Evolutionary conservation across 176 grass and related monocot species (phyloP).

Genomic region (Carex kokanica): DNA sequence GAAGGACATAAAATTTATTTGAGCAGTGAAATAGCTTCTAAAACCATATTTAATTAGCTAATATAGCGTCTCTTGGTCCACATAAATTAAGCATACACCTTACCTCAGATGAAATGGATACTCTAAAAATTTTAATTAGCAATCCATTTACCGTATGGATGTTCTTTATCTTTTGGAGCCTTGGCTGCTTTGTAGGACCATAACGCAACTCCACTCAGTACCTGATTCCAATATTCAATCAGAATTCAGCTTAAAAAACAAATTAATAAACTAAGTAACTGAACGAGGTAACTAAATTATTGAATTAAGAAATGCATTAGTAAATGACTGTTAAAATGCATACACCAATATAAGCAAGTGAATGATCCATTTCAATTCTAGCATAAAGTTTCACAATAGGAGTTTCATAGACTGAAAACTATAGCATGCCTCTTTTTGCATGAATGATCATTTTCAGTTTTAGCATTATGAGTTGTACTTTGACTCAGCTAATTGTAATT

Average conservation of each 20-base stretch:
- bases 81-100: background rate
- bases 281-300: background rate
- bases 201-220: conserved; percentile 79
- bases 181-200: conserved; percentile 75
- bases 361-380: background rate
- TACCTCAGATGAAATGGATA: background rate
- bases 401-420: background rate
- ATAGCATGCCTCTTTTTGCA: background rate
- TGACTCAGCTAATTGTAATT: background rate
- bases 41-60: background rate
- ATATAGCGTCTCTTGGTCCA: background rate
- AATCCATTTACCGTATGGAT: conserved; percentile 72
- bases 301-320: background rate
- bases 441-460: background rate
- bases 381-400: background rate
- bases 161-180: conserved; percentile 77
- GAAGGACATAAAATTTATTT: background rate
- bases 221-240: conserved; percentile 34
- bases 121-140: background rate
- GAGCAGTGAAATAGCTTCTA: background rate
- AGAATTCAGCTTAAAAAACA: background rate
- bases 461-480: background rate
- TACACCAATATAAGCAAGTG: background rate
- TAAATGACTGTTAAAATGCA: background rate
- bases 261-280: background rate